Evolutionary conservation across 495 filamentous ascomycete genomes (phyloP).

Genomic region (Podospora bellae-mahoneyi): DNA sequence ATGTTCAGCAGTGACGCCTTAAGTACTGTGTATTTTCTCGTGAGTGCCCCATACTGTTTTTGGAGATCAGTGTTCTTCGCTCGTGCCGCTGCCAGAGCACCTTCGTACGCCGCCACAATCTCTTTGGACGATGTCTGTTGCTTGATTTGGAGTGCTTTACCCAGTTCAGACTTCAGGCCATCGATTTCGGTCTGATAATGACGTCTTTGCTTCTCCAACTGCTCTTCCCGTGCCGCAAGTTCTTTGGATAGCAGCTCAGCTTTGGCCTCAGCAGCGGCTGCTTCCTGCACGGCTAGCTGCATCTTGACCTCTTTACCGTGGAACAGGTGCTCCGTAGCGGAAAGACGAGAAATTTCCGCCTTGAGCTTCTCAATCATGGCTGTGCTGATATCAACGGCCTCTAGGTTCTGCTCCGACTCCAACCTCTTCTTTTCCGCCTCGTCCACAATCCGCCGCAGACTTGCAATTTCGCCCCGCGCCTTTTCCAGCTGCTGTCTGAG

Average conservation of each 20-base stretch:
- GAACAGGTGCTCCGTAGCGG: conserved; percentile 51
- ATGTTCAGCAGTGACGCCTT: conserved; percentile 38
- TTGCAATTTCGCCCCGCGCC: conserved; percentile 50
- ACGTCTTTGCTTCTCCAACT: conserved; percentile 44
- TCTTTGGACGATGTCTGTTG: conserved; percentile 38
- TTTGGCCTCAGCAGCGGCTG: conserved; percentile 50
- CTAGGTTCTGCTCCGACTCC: conserved; percentile 54
- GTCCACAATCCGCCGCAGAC: conserved; percentile 55
- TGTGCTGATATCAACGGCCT: conserved; percentile 55
- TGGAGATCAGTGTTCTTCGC: conserved; percentile 43
- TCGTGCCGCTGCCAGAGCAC: conserved; percentile 36
- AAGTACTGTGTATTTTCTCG: conserved; percentile 41
- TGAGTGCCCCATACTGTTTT: conserved; percentile 40
- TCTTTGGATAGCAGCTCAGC: conserved; percentile 50
- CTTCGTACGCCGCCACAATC: conserved; percentile 36
- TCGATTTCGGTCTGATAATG: conserved; percentile 45
- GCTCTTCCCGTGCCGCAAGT: conserved; percentile 51
- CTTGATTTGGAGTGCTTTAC: conserved; percentile 41
- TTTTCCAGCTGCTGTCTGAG: conserved; percentile 53
- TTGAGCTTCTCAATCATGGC: conserved; percentile 58
- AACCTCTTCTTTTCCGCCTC: conserved; percentile 60
- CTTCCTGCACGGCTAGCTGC: conserved; percentile 47
- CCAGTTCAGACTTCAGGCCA: conserved; percentile 40
- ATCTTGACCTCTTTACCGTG: conserved; percentile 57
- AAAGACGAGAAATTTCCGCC: conserved; percentile 55